phyloP scores from a whole-genome alignment of 1,139 yeast genomes.

The Pichia sp. region DNA sequence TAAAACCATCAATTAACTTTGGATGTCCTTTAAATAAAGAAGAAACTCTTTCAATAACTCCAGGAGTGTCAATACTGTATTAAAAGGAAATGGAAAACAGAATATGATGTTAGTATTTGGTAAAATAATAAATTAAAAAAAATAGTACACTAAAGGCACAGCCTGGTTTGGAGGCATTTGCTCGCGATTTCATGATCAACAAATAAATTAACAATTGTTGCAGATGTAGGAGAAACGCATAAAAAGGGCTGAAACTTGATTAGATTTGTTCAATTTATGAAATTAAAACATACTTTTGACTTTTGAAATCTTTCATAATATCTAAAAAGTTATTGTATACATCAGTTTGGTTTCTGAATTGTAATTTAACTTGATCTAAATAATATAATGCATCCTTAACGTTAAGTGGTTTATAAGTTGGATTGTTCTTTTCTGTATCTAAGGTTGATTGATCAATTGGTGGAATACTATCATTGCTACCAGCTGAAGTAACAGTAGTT shows the following conservation, averaged over 20 bases:
- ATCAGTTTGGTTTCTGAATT: constrained; percentile 87
- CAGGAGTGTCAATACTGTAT: constrained; percentile 86
- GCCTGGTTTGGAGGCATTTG: too few species aligned
- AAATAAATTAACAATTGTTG: too few species aligned
- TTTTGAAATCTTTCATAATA: constrained; percentile 97
- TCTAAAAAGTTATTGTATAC: constrained; percentile 94
- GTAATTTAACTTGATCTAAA: constrained; percentile 91
- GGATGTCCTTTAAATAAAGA: constrained; percentile 90
- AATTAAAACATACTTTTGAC: constrained; percentile 53
- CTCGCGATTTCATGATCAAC: too few species aligned
- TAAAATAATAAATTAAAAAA: too few species aligned
- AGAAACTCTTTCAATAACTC: constrained; percentile 93
- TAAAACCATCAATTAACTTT: constrained; percentile 88
- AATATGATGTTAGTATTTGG: constrained; percentile 18
- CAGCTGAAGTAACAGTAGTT: neutral
- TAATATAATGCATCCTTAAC: constrained; percentile 95
- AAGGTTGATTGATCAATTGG: neutral
- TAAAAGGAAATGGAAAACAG: constrained; percentile 1
- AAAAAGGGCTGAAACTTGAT: too few species aligned
- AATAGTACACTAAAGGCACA: too few species aligned
- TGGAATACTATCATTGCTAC: neutral
- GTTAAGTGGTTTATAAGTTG: constrained; percentile 74
- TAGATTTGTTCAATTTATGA: too few species aligned
- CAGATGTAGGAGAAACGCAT: too few species aligned
- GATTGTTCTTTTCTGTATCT: constrained; percentile 10